phyloP scores from a whole-genome alignment of 306 rosid species.

The Vigna reflexopilosa region DNA sequence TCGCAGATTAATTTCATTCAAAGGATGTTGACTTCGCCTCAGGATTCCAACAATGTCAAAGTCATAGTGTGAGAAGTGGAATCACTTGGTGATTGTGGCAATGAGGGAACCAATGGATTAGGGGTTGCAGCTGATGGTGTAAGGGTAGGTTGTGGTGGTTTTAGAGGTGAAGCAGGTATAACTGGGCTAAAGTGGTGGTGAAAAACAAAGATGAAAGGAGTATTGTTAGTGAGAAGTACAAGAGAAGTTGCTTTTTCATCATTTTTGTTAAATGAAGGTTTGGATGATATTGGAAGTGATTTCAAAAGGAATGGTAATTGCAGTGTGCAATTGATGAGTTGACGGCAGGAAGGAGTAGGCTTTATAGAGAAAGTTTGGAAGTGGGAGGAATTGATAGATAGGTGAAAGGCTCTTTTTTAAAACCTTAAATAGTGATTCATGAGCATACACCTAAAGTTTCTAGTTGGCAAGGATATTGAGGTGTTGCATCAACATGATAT shows the following conservation, averaged over 20 bases:
- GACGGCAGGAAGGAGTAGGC: background rate
- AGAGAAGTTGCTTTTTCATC: too few species aligned
- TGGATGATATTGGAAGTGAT: background rate
- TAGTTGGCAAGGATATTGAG: slow-evolving; percentile 31
- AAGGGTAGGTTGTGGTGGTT: slow-evolving; percentile 32
- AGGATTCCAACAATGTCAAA: too few species aligned
- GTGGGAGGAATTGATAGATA: slow-evolving; percentile 38
- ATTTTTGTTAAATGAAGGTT: too few species aligned
- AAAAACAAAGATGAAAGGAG: slow-evolving; percentile 33
- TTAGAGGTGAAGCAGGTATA: slow-evolving; percentile 49
- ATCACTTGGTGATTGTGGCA: slow-evolving; percentile 52
- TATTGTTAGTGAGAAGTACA: background rate
- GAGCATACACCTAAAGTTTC: background rate
- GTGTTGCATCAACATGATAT: slow-evolving; percentile 29
- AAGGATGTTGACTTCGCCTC: too few species aligned
- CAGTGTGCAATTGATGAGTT: slow-evolving; percentile 40
- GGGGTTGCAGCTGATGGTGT: slow-evolving; percentile 36
- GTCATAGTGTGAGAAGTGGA: slow-evolving; percentile 45
- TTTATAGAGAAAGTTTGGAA: slow-evolving; percentile 33
- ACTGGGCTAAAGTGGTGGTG: slow-evolving; percentile 41
- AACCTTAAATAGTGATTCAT: slow-evolving; percentile 26
- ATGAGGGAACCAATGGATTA: slow-evolving; percentile 46
- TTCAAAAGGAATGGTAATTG: background rate
- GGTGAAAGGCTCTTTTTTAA: slow-evolving; percentile 30
- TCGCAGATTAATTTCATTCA: too few species aligned